These are phyloP conservation scores for Sanguinoderma infundibulare DNA, from an alignment of 1,284 basidiomycete genomes.

Conservation along the genomic window DNA sequence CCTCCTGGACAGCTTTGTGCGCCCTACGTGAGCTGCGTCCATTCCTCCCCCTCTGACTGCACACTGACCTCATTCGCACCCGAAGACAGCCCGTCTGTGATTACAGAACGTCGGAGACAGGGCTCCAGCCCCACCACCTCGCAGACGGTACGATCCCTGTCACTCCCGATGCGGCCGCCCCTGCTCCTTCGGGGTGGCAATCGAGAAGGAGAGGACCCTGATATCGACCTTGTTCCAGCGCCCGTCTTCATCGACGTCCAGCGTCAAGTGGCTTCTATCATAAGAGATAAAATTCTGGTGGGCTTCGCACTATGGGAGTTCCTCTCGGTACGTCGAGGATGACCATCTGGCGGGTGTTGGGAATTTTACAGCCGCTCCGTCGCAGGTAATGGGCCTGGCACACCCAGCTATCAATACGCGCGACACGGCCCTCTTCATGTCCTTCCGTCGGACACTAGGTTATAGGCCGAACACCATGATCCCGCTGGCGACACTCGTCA, in stretches of 20 bases:
- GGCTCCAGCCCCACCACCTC: constrained; percentile 46
- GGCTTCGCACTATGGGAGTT: constrained; percentile 61
- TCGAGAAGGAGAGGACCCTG: constrained; percentile 1
- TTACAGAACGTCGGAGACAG: constrained; percentile 53
- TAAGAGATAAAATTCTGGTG: constrained; percentile 55
- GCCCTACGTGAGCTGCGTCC: constrained; percentile 49
- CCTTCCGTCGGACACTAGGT: constrained; percentile 52
- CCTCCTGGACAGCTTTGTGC: constrained; percentile 56
- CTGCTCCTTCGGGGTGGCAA: not conserved
- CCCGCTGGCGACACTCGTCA: constrained; percentile 50
- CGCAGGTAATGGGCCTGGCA: constrained; percentile 53
- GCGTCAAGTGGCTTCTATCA: constrained; percentile 45
- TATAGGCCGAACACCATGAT: constrained; percentile 41
- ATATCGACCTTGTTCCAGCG: constrained; percentile 36
- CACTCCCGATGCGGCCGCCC: not conserved
- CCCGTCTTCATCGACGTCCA: constrained; percentile 54
- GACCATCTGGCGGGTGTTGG: not conserved
- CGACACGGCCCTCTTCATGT: constrained; percentile 59
- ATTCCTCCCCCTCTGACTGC: not conserved
- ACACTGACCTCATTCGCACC: constrained; percentile 6
- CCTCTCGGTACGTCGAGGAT: constrained; percentile 46
- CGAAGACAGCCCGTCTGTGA: constrained; percentile 50
- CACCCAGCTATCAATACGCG: constrained; percentile 59
- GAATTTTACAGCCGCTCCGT: constrained; percentile 15
- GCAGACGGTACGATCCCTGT: constrained; percentile 40